Conservation (phyloP, 2,329 filamentous ascomycete species). For the Atkinsonella hypoxylon region DNA sequence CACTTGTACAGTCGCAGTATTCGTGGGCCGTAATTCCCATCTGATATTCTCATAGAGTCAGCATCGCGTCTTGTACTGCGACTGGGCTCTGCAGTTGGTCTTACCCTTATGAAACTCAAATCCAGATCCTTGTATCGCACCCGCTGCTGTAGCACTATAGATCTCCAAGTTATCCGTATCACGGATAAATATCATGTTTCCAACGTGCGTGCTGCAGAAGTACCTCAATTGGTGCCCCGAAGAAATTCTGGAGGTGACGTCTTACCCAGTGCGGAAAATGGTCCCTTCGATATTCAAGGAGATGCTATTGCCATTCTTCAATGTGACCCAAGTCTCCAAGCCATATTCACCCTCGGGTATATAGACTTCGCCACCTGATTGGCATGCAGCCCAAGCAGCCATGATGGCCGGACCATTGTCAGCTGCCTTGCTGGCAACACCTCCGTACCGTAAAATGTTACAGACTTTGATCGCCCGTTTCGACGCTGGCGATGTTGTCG, state of each 20-base stretch:
- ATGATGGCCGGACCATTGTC: background rate
- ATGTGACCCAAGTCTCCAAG: background rate
- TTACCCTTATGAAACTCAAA: background rate
- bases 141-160: background rate
- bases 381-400: background rate
- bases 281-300: slow-evolving; percentile 1
- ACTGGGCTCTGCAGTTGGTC: background rate
- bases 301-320: background rate
- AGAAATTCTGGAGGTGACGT: background rate
- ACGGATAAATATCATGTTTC: background rate
- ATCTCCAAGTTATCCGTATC: background rate
- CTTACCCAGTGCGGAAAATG: background rate
- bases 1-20: background rate
- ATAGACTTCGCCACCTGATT: background rate
- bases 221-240: background rate
- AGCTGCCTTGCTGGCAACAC: background rate
- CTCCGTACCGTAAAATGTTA: background rate
- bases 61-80: too few species aligned
- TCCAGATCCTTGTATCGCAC: background rate
- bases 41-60: background rate
- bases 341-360: background rate
- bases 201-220: background rate
- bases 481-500: background rate
- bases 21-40: background rate
- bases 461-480: background rate